Percentiles rank a stretch among this genome's conserved stretches.
Evolutionary conservation across 306 rosid genomes (phyloP).

Genomic region (Herpetospermum pedunculosum): DNA sequence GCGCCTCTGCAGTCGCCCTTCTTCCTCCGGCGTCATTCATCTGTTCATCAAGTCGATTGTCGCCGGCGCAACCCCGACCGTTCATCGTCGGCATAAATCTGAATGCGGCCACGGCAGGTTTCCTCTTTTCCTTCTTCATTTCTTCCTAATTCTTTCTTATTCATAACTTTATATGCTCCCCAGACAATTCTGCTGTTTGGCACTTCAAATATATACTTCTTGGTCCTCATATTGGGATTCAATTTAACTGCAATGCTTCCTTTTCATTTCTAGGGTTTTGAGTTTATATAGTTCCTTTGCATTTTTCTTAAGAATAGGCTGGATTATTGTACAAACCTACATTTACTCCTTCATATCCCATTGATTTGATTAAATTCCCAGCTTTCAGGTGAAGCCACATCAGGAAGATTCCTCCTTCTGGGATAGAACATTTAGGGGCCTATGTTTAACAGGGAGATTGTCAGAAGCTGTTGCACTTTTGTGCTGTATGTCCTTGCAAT

Average conservation of each 20-base stretch:
- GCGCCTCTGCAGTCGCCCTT: neutral
- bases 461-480: slow-evolving; percentile 45
- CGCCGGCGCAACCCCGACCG: neutral
- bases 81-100: neutral
- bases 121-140: neutral
- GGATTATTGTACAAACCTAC: neutral
- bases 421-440: slow-evolving; percentile 36
- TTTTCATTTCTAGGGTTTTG: neutral
- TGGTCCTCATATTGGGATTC: neutral
- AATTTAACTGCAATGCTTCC: neutral
- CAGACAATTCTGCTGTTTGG: neutral
- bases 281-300: neutral
- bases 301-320: neutral
- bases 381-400: slow-evolving; percentile 61
- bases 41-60: neutral
- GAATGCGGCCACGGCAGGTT: neutral
- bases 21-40: neutral
- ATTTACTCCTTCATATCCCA: slow-evolving; percentile 13
- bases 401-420: slow-evolving; percentile 14
- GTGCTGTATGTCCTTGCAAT: slow-evolving; percentile 27
- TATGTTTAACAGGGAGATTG: slow-evolving; percentile 51
- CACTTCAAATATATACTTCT: neutral
- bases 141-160: neutral
- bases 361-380: slow-evolving; percentile 33
- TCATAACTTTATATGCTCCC: neutral